Evolutionary conservation across 2,329 filamentous ascomycete species (phyloP), one percentile per base, ranked within the genome.

Genomic region (Calonectria pteridis): DNA sequence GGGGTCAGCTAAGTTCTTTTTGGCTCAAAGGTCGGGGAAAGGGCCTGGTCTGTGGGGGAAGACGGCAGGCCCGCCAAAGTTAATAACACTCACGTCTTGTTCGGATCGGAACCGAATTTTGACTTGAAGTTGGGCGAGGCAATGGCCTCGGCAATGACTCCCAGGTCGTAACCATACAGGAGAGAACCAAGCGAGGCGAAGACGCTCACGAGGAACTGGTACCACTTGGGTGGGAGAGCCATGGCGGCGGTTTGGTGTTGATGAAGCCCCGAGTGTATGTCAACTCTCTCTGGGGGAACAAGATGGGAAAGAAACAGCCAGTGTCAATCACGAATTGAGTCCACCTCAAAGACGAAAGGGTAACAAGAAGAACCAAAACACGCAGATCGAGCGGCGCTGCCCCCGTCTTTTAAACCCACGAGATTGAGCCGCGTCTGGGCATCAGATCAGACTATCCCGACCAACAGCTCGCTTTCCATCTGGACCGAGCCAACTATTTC

Each of bases 131-230:
- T 84, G 13, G 83, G 81, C 23, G 88, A 89, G 18, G 88, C 87
- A 69, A 91, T 87, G 18, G 89, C 89, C 67, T 88, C 84, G 63
- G 87, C 87, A 70, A 89, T 88, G 50, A 79, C 77, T 62, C 77
- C 77, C 63, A 79, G 55, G 70, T 79, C 77, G 59, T 79, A 79
- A 31, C 77, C 77, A 55, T 77, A 79, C 26, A 79, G 77, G 10
- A 79, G 77, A 50, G 77, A 79, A 35, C 77, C 77, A 31, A 79
- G 73, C 35, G 77, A 79, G 59, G 77, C 77, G 64, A 79, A 79
- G 33, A 79, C 55, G 29, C 58, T 71, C 64, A 89, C 87, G 62
- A 89, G 86, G 79, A 89, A 89, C 85, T 90, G 79, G 49, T 87
- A 87, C 82, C 82, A 85, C 77, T 86, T 87, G 55, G 85, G 86